Percentiles rank a stretch among this genome's conserved stretches.
Evolutionary conservation across 2,329 filamentous ascomycete genomes (phyloP).

Genomic region (Orbilia javanica): DNA sequence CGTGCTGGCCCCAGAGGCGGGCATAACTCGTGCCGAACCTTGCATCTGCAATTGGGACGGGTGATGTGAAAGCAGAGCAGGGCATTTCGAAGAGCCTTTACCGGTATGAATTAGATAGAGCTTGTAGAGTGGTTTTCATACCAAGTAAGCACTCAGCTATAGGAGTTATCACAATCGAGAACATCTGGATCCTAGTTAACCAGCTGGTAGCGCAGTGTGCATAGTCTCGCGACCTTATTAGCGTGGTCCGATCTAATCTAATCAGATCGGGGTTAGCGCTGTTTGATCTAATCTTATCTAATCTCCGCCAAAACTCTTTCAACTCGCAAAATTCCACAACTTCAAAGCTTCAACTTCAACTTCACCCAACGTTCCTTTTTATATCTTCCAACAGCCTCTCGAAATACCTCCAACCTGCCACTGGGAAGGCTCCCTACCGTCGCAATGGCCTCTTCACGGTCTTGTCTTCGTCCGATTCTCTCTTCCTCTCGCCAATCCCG

Average conservation of each 20-base stretch:
- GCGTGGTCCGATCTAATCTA: background rate
- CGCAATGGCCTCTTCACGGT: constrained; percentile 40
- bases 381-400: constrained; percentile 7
- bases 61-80: constrained; percentile 20
- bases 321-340: constrained; percentile 54
- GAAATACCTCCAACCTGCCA: background rate
- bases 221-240: no score
- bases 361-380: constrained; percentile 5
- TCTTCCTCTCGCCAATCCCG: constrained; percentile 32
- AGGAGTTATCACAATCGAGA: background rate
- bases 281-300: constrained; percentile 18
- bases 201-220: no score
- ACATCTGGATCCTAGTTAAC: no score
- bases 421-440: background rate
- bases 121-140: background rate
- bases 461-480: constrained; percentile 38
- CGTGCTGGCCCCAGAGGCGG: constrained; percentile 12
- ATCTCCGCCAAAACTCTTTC: constrained; percentile 45
- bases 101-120: background rate
- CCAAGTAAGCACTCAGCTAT: no score
- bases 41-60: background rate
- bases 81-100: constrained; percentile 7
- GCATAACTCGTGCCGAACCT: background rate
- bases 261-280: background rate
- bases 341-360: constrained; percentile 19